phyloP scores from a whole-genome alignment of 495 filamentous ascomycete species.

The Penicillium alfredii region DNA sequence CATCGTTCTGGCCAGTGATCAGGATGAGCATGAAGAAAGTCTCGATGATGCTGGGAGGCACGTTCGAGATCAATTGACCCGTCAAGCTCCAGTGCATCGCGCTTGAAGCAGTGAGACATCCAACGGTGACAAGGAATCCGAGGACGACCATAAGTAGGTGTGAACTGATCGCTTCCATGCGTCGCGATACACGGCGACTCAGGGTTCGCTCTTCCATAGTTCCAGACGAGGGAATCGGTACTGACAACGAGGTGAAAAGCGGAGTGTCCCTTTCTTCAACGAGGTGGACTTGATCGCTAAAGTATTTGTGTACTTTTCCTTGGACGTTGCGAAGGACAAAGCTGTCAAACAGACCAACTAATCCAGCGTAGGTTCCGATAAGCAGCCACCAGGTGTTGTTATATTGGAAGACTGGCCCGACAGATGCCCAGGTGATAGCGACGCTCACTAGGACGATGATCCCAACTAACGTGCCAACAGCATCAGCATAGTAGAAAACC shows the following conservation, averaged over 20 bases:
- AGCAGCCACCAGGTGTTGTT: slow-evolving; percentile 36
- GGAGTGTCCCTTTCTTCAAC: slow-evolving; percentile 14
- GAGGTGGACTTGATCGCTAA: slow-evolving; percentile 20
- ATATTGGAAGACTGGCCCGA: slow-evolving; percentile 26
- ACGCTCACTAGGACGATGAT: slow-evolving; percentile 26
- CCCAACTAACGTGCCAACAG: slow-evolving; percentile 31
- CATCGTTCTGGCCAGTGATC: slow-evolving; percentile 31
- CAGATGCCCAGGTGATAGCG: slow-evolving; percentile 24
- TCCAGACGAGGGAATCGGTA: slow-evolving; percentile 3
- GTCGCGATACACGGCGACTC: slow-evolving; percentile 15
- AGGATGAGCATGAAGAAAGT: slow-evolving; percentile 37
- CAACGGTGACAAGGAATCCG: slow-evolving; percentile 22
- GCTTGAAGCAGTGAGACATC: slow-evolving; percentile 24
- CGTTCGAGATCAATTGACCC: slow-evolving; percentile 36
- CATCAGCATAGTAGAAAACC: slow-evolving; percentile 32
- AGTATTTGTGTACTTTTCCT: slow-evolving; percentile 20
- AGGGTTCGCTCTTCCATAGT: slow-evolving; percentile 4
- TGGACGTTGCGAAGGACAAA: slow-evolving; percentile 37
- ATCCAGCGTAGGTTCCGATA: slow-evolving; percentile 38
- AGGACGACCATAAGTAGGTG: slow-evolving; percentile 21
- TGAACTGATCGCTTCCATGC: slow-evolving; percentile 19
- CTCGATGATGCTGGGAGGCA: slow-evolving; percentile 36
- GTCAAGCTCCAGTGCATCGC: slow-evolving; percentile 33
- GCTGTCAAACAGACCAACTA: slow-evolving; percentile 34
- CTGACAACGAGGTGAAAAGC: slow-evolving; percentile 14